phyloP scores from a whole-genome alignment of 2,329 filamentous ascomycete genomes.

The Dissoconium aciculare region DNA sequence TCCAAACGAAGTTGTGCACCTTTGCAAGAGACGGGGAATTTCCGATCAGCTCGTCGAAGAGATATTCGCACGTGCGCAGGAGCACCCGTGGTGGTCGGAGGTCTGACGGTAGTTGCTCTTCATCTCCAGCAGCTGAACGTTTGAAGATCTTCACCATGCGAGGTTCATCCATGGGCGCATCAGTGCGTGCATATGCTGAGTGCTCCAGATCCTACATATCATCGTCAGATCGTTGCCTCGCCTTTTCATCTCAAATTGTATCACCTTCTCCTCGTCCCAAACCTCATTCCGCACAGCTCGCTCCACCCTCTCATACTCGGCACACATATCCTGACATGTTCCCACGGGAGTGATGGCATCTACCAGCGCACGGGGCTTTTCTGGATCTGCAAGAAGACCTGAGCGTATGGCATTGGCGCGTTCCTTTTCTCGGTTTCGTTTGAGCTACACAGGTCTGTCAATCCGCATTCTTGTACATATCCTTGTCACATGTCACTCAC shows the following conservation, averaged over 20 bases:
- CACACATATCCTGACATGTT: conserved; percentile 49
- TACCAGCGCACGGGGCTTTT: conserved; percentile 43
- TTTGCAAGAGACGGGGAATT: conserved; percentile 34
- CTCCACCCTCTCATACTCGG: conserved; percentile 47
- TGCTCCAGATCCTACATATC: conserved; percentile 20
- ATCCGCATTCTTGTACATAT: not conserved
- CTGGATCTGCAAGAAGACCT: conserved; percentile 43
- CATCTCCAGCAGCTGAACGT: conserved; percentile 46
- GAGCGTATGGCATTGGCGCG: conserved; percentile 37
- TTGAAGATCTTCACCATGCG: conserved; percentile 51
- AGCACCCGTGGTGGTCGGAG: conserved; percentile 41
- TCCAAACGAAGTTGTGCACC: conserved; percentile 52
- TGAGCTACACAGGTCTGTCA: conserved; percentile 25
- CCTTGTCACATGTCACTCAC: not conserved
- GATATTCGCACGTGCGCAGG: conserved; percentile 30
- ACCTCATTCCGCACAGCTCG: conserved; percentile 48
- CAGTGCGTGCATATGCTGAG: conserved; percentile 15
- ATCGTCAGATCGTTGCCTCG: conserved; percentile 10
- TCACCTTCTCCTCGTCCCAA: conserved; percentile 44
- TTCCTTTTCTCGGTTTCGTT: conserved; percentile 35
- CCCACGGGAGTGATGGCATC: conserved; percentile 48
- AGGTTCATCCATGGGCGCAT: conserved; percentile 31
- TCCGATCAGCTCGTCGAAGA: conserved; percentile 35
- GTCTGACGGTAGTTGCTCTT: conserved; percentile 49
- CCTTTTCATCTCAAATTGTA: conserved; percentile 11